Base-by-base conservation (phyloP, 2,329 filamentous ascomycete species). In the Aspergillus brunneoviolaceus region DNA sequence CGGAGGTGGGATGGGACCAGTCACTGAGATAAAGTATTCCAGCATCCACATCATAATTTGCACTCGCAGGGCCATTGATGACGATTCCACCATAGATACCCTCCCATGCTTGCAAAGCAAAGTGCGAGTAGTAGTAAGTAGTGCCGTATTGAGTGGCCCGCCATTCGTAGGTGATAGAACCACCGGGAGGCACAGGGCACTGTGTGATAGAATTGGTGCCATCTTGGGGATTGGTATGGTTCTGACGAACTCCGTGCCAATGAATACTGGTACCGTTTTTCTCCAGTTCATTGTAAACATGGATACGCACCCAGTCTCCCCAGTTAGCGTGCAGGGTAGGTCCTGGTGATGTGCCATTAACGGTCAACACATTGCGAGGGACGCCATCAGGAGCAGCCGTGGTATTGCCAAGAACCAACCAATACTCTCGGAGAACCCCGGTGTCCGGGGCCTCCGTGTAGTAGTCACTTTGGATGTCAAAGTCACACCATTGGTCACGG, bases 261-360 rank as follows among this genome's bases (percentile, higher is more conserved):
- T 72, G 70, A 3, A 72, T 66, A 7, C 62, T 70, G 1, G 65
- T 66, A 2, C 70, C 70, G 11, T 72, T 72, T 19, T 56, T 27
- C 12, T 58, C 50, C 73, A 80, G 55, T 49, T 76, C 66, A 68
- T 87, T 89, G 48, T 75, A 82, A 10, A 89, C 80, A 55, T 83
- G 82, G 19, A 86, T 72, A n/a, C 74, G 70, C 2, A 87, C 75
- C 19, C 61, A 74, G 67, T 88, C 85, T 39, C 85, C 85, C 85
- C 85, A 87, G 72, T 87, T 82, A 12, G 84, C 87, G 62, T 83
- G 81, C 58, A 92, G 85, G 16, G 82, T 79, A 1, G 89, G 89
- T 0, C 87, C 89, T 0, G 89, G 89, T 61, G 85, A 88, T 39
- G 85, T 81, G 5, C 84, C 84, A 70, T 89, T 89, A 69, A 90